phyloP scores from a whole-genome alignment of 2,329 filamentous ascomycete species.

The Penicillium rolfsii region DNA sequence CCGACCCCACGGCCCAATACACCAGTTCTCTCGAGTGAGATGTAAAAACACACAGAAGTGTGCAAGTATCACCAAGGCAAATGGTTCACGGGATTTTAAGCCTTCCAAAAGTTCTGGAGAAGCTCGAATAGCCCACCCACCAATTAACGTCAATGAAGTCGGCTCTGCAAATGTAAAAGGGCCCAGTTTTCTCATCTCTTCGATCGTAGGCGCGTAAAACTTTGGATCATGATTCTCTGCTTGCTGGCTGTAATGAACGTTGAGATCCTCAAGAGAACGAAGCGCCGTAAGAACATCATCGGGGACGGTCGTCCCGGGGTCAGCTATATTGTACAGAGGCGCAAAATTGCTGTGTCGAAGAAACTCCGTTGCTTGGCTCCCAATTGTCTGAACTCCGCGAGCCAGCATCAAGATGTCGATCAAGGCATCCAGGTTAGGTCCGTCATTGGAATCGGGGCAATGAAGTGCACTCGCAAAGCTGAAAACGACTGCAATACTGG shows the following conservation, averaged over 20 bases:
- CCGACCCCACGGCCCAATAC: conserved; percentile 24
- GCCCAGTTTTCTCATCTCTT: conserved; percentile 14
- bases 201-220: conserved; percentile 13
- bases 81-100: conserved; percentile 14
- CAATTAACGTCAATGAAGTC: conserved; percentile 26
- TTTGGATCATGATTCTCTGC: not conserved
- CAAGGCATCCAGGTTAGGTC: conserved; percentile 15
- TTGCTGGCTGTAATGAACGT: conserved; percentile 3
- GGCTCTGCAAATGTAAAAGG: conserved; percentile 20
- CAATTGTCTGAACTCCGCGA: conserved; percentile 18
- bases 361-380: conserved; percentile 7
- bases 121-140: conserved; percentile 27
- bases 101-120: conserved; percentile 18
- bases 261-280: conserved; percentile 9
- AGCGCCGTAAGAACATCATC: conserved; percentile 7
- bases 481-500: conserved; percentile 26
- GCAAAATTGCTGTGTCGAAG: conserved; percentile 18
- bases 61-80: conserved; percentile 29
- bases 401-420: conserved; percentile 17
- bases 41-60: conserved; percentile 30
- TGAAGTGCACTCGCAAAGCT: conserved; percentile 27
- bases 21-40: conserved; percentile 23
- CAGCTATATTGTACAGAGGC: conserved; percentile 11
- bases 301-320: conserved; percentile 6
- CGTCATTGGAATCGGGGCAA: conserved; percentile 6